These are phyloP conservation scores for Cyberlindnera xylosilytica DNA, from an alignment of 805 yeast species.

Conservation along the genomic window DNA sequence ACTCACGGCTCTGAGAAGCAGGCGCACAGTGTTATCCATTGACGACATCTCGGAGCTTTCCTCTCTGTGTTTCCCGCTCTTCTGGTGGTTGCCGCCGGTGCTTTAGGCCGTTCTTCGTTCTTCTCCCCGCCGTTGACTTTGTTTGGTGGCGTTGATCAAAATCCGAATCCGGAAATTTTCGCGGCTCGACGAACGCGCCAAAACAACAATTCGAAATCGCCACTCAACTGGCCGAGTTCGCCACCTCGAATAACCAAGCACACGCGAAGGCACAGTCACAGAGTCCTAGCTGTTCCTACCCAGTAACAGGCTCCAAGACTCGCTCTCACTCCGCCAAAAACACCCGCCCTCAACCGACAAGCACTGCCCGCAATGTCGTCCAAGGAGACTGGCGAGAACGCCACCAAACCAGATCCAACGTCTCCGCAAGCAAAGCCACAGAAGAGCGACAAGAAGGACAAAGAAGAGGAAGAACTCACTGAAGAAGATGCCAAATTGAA, in stretches of 20 bases:
- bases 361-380: constrained; percentile 10
- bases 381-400: constrained; percentile 22
- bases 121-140: too few relatives aligned
- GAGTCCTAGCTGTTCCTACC: neutral
- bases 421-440: constrained; percentile 10
- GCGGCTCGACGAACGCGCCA: neutral
- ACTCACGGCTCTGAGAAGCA: constrained; percentile 68
- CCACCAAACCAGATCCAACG: constrained; percentile 24
- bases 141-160: too few relatives aligned
- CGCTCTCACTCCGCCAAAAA: too few relatives aligned
- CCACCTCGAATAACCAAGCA: neutral
- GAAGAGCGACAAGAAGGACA: constrained; percentile 17
- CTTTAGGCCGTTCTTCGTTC: too few relatives aligned
- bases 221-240: neutral
- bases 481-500: constrained; percentile 92
- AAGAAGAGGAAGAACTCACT: constrained; percentile 74
- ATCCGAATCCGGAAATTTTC: too few relatives aligned
- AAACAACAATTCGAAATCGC: neutral
- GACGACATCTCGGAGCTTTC: too few relatives aligned
- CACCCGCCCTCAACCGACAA: neutral
- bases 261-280: neutral
- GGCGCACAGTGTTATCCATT: constrained; percentile 40
- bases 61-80: too few relatives aligned
- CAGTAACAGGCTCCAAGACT: neutral
- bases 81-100: too few relatives aligned